Evolutionary conservation across 73 alveolate genomes (phyloP).

Genomic region (Effrenium voratum): DNA sequence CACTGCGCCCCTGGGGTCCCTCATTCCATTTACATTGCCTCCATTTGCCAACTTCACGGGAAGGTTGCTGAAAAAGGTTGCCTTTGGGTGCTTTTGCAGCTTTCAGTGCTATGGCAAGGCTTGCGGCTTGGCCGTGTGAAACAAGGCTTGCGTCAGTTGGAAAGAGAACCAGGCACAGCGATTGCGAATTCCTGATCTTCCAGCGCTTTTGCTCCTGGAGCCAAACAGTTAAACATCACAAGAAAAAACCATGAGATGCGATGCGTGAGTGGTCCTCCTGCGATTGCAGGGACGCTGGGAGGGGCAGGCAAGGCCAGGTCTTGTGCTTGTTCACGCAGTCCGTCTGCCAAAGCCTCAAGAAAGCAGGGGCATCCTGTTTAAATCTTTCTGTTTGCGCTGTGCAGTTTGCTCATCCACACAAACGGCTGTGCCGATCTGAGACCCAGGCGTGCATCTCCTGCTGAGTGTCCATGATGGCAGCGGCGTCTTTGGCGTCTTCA

Average conservation of each 20-base stretch:
- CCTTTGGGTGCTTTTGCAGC: not conserved
- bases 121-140: no score
- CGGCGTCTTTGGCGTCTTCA: not conserved
- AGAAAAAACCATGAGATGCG: no score
- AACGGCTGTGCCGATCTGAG: not conserved
- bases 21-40: not conserved
- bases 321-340: no score
- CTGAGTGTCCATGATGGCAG: not conserved
- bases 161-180: slow-evolving; percentile 75
- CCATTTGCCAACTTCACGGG: not conserved
- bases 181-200: slow-evolving; percentile 78
- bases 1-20: no score
- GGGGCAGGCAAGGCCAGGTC: slow-evolving; percentile 18
- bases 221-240: not conserved
- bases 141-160: slow-evolving; percentile 38
- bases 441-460: not conserved
- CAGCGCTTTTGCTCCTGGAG: slow-evolving; percentile 62
- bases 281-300: not conserved
- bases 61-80: not conserved
- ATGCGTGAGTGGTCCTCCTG: no score
- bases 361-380: no score
- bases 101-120: not conserved
- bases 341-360: no score
- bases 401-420: not conserved
- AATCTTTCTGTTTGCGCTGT: no score